These are phyloP conservation scores for Didymella pinodella DNA, from an alignment of 2,329 filamentous ascomycete species.

Conservation along the genomic window DNA sequence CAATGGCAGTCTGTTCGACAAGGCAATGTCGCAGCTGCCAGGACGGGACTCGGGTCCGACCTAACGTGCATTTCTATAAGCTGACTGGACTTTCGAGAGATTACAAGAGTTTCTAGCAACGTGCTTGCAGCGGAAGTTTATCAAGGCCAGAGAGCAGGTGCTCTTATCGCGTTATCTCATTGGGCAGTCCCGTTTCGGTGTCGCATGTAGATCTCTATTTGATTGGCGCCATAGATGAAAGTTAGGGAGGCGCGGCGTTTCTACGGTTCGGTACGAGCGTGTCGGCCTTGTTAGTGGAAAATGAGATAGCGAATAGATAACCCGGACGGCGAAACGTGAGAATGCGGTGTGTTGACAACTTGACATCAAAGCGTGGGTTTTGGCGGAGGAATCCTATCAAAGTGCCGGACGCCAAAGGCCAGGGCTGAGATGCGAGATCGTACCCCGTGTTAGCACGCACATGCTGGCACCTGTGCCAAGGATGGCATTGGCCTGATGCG, in stretches of 20 bases:
- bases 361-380: not conserved
- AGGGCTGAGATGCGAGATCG: slow-evolving; percentile 10
- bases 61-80: slow-evolving; percentile 32
- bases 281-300: slow-evolving; percentile 22
- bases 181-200: slow-evolving; percentile 30
- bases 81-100: slow-evolving; percentile 30
- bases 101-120: slow-evolving; percentile 29
- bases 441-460: slow-evolving; percentile 19
- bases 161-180: slow-evolving; percentile 41
- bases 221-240: slow-evolving; percentile 38
- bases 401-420: slow-evolving; percentile 2
- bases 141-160: slow-evolving; percentile 31
- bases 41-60: slow-evolving; percentile 38
- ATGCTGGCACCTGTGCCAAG: slow-evolving; percentile 13
- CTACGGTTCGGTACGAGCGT: slow-evolving; percentile 30
- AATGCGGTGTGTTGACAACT: slow-evolving; percentile 4
- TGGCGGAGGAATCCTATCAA: slow-evolving; percentile 13
- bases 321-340: slow-evolving; percentile 32
- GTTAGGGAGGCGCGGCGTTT: slow-evolving; percentile 24
- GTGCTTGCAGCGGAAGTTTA: slow-evolving; percentile 15
- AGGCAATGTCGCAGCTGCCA: slow-evolving; percentile 36
- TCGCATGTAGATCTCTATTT: slow-evolving; percentile 30
- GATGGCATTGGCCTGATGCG: not conserved
- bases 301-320: slow-evolving; percentile 33
- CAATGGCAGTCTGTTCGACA: slow-evolving; percentile 17